Conservation (phyloP, 2,329 filamentous ascomycete genomes). For the Aspergillus sp. region DNA sequence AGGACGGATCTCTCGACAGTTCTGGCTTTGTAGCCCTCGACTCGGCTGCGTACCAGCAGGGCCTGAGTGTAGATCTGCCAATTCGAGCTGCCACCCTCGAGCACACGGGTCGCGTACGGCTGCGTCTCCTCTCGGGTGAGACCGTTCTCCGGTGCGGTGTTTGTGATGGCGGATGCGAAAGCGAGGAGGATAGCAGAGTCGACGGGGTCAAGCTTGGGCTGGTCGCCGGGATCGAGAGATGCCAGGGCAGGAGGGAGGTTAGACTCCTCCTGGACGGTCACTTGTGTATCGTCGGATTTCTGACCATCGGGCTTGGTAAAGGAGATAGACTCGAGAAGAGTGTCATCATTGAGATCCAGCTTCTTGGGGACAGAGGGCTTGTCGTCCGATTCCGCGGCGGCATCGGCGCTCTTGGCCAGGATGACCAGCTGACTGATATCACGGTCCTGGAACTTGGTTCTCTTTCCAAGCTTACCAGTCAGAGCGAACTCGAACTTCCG, state of each 20-base stretch:
- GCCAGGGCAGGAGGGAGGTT: constrained; percentile 63
- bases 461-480: constrained; percentile 79
- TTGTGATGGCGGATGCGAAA: constrained; percentile 82
- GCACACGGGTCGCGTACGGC: constrained; percentile 84
- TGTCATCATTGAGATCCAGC: constrained; percentile 86
- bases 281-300: constrained; percentile 41
- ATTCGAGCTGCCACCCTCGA: constrained; percentile 86
- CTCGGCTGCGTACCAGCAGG: constrained; percentile 81
- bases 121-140: constrained; percentile 91
- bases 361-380: constrained; percentile 61
- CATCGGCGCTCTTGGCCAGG: constrained; percentile 71
- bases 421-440: constrained; percentile 83
- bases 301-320: constrained; percentile 64
- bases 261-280: constrained; percentile 46
- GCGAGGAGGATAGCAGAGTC: constrained; percentile 86
- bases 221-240: constrained; percentile 71
- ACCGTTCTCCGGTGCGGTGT: constrained; percentile 79
- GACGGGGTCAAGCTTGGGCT: constrained; percentile 77
- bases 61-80: constrained; percentile 99
- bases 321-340: constrained; percentile 80
- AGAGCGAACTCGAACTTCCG: constrained; percentile 79
- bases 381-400: constrained; percentile 21
- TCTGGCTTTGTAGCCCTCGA: constrained; percentile 82
- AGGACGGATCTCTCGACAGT: constrained; percentile 88
- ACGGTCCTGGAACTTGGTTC: constrained; percentile 47